Evolutionary conservation across 257 asterid genomes (phyloP).

Genomic region (Rubia yunnanensis): DNA sequence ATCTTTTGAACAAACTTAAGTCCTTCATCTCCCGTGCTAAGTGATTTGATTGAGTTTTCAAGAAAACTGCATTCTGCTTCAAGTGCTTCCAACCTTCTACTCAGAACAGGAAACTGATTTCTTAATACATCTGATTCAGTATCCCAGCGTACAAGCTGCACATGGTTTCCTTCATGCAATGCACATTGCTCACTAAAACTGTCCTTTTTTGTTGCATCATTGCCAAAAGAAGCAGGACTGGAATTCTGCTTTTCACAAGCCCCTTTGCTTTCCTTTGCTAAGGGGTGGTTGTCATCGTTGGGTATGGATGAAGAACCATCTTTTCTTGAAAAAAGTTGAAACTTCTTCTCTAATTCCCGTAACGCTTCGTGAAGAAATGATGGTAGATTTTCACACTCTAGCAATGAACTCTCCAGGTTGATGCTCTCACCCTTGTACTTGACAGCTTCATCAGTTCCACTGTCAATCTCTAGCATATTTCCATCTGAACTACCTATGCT

Average conservation of each 20-base stretch:
- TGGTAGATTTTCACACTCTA: slow-evolving; percentile 37
- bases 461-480: slow-evolving; percentile 9
- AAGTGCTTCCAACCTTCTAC: slow-evolving; percentile 32
- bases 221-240: too few species aligned
- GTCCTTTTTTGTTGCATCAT: too few species aligned
- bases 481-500: slow-evolving; percentile 9
- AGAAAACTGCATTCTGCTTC: slow-evolving; percentile 41
- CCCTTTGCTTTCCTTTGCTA: slow-evolving; percentile 24
- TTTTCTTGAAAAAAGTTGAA: slow-evolving; percentile 17
- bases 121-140: slow-evolving; percentile 23
- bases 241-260: too few species aligned
- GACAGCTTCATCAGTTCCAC: slow-evolving; percentile 15
- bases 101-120: slow-evolving; percentile 34
- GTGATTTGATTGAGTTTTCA: slow-evolving; percentile 37
- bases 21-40: slow-evolving; percentile 42
- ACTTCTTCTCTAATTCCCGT: slow-evolving; percentile 35
- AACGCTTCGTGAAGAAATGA: slow-evolving; percentile 26
- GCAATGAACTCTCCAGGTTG: slow-evolving; percentile 11
- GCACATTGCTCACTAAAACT: too few species aligned
- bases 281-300: slow-evolving; percentile 14
- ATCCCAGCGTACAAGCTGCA: slow-evolving; percentile 11
- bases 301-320: slow-evolving; percentile 16
- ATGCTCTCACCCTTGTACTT: slow-evolving; percentile 12
- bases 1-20: slow-evolving; percentile 32
- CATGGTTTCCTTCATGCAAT: too few species aligned